Conservation (phyloP, 2,329 filamentous ascomycete genomes). For the Nectriaceae sp. region DNA sequence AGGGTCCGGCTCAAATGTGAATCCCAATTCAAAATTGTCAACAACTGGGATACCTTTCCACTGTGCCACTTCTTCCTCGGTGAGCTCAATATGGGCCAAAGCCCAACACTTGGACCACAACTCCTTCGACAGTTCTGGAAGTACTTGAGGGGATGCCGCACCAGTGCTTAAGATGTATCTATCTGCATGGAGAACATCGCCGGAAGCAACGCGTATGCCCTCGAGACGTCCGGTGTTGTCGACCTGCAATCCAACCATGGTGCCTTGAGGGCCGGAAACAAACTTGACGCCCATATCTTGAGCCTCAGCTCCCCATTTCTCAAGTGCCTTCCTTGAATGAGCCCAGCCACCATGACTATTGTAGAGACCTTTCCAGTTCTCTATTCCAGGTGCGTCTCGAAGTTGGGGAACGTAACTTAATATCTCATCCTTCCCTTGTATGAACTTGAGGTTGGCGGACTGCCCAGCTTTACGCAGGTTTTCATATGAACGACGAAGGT, state of each 20-base stretch:
- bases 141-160: constrained; percentile 11
- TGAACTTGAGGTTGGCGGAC: constrained; percentile 3
- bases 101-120: constrained; percentile 17
- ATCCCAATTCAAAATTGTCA: constrained; percentile 14
- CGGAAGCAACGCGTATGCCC: constrained; percentile 10
- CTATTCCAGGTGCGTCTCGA: constrained; percentile 2
- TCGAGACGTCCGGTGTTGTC: neutral
- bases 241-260: constrained; percentile 6
- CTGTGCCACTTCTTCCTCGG: constrained; percentile 8
- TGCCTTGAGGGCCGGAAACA: constrained; percentile 6
- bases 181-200: constrained; percentile 6
- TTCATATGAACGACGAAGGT: constrained; percentile 6
- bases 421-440: constrained; percentile 9
- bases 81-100: constrained; percentile 12
- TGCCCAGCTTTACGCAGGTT: constrained; percentile 8
- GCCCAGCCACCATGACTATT: constrained; percentile 15
- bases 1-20: constrained; percentile 13
- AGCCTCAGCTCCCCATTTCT: constrained; percentile 11
- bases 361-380: constrained; percentile 11
- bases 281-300: constrained; percentile 10
- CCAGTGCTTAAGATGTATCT: constrained; percentile 12
- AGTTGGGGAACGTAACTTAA: constrained; percentile 9
- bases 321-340: constrained; percentile 11
- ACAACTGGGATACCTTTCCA: constrained; percentile 14
- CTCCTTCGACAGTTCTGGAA: constrained; percentile 10